phyloP scores from a whole-genome alignment of 495 filamentous ascomycete genomes.

The Podospora pseudocomata region DNA sequence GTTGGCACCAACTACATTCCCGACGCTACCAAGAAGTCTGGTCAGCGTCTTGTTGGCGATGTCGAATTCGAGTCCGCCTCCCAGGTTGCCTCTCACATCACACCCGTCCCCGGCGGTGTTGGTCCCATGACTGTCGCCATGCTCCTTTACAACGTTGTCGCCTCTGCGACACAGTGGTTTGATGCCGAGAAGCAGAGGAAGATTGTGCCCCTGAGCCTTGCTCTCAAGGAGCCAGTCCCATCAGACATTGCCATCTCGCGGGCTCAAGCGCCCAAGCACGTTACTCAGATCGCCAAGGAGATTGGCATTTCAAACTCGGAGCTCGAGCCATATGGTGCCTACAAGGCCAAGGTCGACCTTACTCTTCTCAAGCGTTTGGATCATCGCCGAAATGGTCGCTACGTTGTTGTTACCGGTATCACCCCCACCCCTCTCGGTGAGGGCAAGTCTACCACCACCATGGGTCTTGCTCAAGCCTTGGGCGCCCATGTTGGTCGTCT shows the following conservation, averaged over 20 bases:
- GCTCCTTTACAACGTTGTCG: conserved; percentile 90
- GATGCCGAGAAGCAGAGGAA: conserved; percentile 72
- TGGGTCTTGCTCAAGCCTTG: conserved; percentile 92
- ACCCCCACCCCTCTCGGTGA: conserved; percentile 97
- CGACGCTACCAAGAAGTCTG: conserved; percentile 92
- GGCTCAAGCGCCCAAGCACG: conserved; percentile 82
- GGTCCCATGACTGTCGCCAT: conserved; percentile 99
- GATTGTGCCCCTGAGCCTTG: conserved; percentile 74
- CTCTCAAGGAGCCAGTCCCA: conserved; percentile 71
- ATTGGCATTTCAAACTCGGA: conserved; percentile 81
- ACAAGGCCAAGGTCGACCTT: conserved; percentile 92
- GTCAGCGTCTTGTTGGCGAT: conserved; percentile 89
- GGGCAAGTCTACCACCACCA: conserved; percentile 97
- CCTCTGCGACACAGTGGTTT: conserved; percentile 74
- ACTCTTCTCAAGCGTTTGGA: conserved; percentile 73
- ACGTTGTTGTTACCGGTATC: conserved; percentile 90
- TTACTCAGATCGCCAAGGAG: conserved; percentile 78
- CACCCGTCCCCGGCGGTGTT: conserved; percentile 93
- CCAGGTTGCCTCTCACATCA: conserved; percentile 90
- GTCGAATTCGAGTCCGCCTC: conserved; percentile 86
- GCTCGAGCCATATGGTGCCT: conserved; percentile 88
- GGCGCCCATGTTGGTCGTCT: conserved; percentile 83
- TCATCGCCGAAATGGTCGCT: conserved; percentile 83
- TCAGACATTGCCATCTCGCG: conserved; percentile 92
- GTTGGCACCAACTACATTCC: conserved; percentile 95